Percentiles rank a stretch among this genome's conserved stretches.
phyloP scores from a whole-genome alignment of 2,329 filamentous ascomycete genomes.

The Cladophialophora yegresii region DNA sequence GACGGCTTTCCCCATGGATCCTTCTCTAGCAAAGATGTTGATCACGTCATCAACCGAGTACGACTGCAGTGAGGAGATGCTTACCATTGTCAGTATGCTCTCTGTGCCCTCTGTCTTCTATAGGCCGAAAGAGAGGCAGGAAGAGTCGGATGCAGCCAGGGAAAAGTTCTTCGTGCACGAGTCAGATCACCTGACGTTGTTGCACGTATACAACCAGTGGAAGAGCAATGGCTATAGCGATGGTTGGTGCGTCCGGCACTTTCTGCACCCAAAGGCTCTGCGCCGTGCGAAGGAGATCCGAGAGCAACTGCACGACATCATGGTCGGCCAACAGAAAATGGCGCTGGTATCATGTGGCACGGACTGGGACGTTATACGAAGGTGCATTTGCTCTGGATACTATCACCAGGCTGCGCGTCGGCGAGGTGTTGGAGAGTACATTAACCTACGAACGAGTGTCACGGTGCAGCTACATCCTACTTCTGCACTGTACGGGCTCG shows the following conservation, averaged over 20 bases:
- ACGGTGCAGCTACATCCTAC: conserved; percentile 94
- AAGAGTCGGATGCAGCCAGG: conserved; percentile 90
- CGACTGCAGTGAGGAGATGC: conserved; percentile 93
- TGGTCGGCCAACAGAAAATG: conserved; percentile 86
- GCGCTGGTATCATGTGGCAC: conserved; percentile 82
- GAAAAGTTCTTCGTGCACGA: conserved; percentile 99
- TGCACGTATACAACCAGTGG: conserved; percentile 97
- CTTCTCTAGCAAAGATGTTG: conserved; percentile 87
- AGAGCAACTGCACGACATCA: conserved; percentile 90
- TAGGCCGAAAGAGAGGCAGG: conserved; percentile 90
- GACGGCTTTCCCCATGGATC: conserved; percentile 98
- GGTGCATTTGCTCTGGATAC: conserved; percentile 96
- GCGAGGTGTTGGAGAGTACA: conserved; percentile 95
- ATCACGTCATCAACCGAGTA: conserved; percentile 89
- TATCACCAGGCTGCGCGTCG: conserved; percentile 97
- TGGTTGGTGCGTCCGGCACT: conserved; percentile 89
- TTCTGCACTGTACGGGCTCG: conserved; percentile 85
- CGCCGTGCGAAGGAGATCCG: conserved; percentile 90
- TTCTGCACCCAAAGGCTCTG: conserved; percentile 91
- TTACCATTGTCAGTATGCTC: conserved; percentile 97
- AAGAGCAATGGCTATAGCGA: conserved; percentile 86
- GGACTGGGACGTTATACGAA: conserved; percentile 93
- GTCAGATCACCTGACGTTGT: conserved; percentile 90
- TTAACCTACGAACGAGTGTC: conserved; percentile 92
- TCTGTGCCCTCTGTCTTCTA: conserved; percentile 97